phyloP scores from a whole-genome alignment of 73 alveolate species.

The Uronychia binucleata region DNA sequence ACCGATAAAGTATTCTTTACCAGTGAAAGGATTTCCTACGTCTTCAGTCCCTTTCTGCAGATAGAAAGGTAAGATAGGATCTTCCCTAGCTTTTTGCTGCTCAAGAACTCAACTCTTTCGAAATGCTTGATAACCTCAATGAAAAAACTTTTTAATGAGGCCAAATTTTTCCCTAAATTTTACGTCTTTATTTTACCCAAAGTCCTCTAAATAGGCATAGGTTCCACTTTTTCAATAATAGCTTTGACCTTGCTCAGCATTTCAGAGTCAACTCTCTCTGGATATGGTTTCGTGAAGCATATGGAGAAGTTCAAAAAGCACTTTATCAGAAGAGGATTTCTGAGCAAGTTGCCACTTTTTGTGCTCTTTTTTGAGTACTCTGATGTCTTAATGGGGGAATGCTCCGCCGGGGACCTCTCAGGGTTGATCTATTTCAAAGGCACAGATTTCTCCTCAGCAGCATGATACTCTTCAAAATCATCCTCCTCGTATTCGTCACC shows the following conservation, averaged over 20 bases:
- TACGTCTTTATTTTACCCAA: neutral
- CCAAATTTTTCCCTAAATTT: neutral
- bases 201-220: no score
- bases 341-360: neutral
- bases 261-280: neutral
- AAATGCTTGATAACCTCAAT: neutral
- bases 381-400: no score
- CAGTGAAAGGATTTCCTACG: neutral
- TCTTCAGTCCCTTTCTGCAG: neutral
- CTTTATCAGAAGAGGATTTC: constrained; percentile 39
- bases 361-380: no score
- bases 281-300: neutral
- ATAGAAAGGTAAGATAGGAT: neutral
- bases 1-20: neutral
- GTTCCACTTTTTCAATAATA: no score
- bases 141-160: neutral
- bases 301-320: constrained; percentile 17
- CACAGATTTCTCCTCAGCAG: no score
- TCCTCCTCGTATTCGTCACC: neutral
- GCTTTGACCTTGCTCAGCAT: neutral
- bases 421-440: no score
- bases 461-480: neutral
- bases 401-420: no score
- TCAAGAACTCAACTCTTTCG: neutral
- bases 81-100: neutral